A percentile compares a stretch with the other conserved stretches of the same genome.
Evolutionary conservation across 2,329 filamentous ascomycete species (phyloP).

Genomic region (Mycosphaerella sp.): DNA sequence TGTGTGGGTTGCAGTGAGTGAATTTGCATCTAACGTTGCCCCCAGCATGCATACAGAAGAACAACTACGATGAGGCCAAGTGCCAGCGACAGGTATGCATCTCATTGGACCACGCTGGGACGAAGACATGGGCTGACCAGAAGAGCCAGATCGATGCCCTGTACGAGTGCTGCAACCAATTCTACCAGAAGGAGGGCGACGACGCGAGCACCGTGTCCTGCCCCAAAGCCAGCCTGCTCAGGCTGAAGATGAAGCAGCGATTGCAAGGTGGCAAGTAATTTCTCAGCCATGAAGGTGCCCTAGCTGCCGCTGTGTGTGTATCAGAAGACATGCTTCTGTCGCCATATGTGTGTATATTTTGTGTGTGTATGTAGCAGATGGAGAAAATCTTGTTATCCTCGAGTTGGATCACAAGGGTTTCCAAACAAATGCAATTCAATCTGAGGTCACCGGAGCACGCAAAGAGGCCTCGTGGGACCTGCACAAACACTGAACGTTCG

Average conservation of each 20-base stretch:
- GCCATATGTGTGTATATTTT: neutral
- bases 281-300: neutral
- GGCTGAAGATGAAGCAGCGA: conserved; percentile 76
- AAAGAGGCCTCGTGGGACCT: conserved; percentile 66
- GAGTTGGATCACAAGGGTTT: conserved; percentile 42
- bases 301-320: neutral
- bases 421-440: conserved; percentile 50
- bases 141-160: conserved; percentile 65
- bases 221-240: conserved; percentile 70
- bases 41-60: conserved; percentile 64
- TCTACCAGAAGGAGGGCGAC: conserved; percentile 75
- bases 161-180: conserved; percentile 87
- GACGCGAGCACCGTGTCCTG: conserved; percentile 73
- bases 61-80: conserved; percentile 77
- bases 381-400: conserved; percentile 38
- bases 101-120: neutral
- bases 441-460: conserved; percentile 99
- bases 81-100: conserved; percentile 54
- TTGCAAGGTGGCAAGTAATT: conserved; percentile 33
- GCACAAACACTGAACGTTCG: conserved; percentile 88
- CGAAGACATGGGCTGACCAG: conserved; percentile 1
- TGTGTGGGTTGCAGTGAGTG: neutral
- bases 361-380: conserved; percentile 34
- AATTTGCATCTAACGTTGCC: neutral
- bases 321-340: no score